Evolutionary conservation across 2,329 filamentous ascomycete genomes (phyloP), one percentile per base, ranked within the genome.

Genomic region (Colletotrichum caudatum): DNA sequence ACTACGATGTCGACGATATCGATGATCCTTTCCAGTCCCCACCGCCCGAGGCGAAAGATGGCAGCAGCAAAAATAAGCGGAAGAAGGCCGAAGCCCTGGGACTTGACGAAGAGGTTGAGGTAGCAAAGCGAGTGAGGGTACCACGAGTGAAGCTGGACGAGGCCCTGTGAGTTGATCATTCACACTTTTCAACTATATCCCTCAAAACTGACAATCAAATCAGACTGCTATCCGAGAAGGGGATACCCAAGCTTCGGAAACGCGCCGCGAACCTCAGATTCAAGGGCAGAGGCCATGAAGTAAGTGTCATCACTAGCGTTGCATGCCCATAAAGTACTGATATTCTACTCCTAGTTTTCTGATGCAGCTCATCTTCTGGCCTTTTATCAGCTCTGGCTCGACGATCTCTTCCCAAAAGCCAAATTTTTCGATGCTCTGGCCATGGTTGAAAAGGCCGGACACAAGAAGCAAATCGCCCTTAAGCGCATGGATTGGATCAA

Each of bases 321-420:
- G 35, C 20, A 6, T 35, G 41, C 44, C 23, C 20, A 16, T 1
- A 2, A 18, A 2, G 8, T 56, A 18, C 46, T 62, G 29, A 62
- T 4, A 37, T 11, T 33, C n/a, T 14, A 16, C 18, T 54, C 44
- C 1, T 65, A 95, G 91, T 98, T 96, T 81, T 91, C 92, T 23
- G 96, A 99, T 78, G 90, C 94, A 14, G 89, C 91, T 0, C 90
- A 91, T 20, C 87, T 99, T 33, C 86, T 99, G 59, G 94, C 93
- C 33, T 93, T 97, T 79, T 99, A 98, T 79, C 96, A 98, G 80
- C 82, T 97, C 67, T 99, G 96, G 96, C 92, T 99, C 2, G 95
- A 99, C 81, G 94, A 98, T 78, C 86, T 99, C 16, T 99, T 95
- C 78, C 96, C 96, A 16, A 94, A 97, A 78, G 96, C 95, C 6